Evolutionary conservation across 306 rosid genomes (phyloP), one percentile per base, ranked within the genome.

Genomic region (Ochetophila trinervis): DNA sequence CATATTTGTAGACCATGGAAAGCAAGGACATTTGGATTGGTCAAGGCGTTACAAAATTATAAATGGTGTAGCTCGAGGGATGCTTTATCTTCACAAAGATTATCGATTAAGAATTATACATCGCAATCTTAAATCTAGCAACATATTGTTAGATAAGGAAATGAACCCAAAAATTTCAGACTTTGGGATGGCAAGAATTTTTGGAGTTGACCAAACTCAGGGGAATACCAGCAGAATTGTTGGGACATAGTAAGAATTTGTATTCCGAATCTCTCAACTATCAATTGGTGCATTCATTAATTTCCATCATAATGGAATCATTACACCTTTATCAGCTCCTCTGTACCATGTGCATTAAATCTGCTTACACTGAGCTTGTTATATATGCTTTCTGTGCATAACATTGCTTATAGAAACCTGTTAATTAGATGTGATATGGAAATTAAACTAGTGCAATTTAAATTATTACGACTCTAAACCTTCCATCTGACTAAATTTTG

Each of bases 91-190:
- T 1, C 87, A 82, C 1, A 72, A 82, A 45, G 81, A 82, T 45
- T 82, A 81, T 2, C 60, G 50, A 2, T 79, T 71, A 50, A 57
- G 53, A 72, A 68, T 82, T 8, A 78, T 78, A 56, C 80, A 74
- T 20, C 74, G 63, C 6, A 83, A 82, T 78, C 68, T 74, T 1
- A 82, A 74, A 78, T 54, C 82, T 6, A 60, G 80, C 27, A 86
- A 83, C 19, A 35, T 86, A 23, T 57, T 83, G 11, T 30, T 86
- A 59, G 83, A 86, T 63, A 67, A 1, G 2, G 23, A 76, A 42
- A 70, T 83, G 65, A 72, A 81, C 44, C 56, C 82, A 35, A 86
- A 83, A 44, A 74, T 86, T 24, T 54, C 83, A 4, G 80, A 83
- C 21, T 83, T 86, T 72, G 86, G 85, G 0, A 36, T 70, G 76